Conservation (phyloP, 225 moss, liverwort and hornwort genomes). For the Thuidium tamariscinum region DNA sequence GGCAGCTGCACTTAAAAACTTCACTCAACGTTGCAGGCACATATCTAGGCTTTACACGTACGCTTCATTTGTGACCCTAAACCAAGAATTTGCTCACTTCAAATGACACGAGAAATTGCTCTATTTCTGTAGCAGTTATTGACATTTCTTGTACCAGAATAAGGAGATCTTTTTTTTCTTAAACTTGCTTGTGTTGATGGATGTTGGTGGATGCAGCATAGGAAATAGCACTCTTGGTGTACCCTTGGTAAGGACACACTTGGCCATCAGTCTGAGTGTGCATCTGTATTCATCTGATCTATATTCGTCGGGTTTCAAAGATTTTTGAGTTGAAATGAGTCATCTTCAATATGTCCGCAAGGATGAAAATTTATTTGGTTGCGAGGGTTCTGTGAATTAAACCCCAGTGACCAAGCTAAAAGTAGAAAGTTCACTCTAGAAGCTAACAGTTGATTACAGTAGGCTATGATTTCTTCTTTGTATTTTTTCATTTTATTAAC, state of each 20-base stretch:
- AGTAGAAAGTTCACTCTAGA: not conserved
- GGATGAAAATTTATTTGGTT: not conserved
- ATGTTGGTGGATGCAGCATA: constrained; percentile 42
- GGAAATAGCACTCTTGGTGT: constrained; percentile 77
- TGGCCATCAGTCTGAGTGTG: not conserved
- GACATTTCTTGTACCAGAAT: not conserved
- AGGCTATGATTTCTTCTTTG: not conserved
- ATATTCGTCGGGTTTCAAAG: not conserved
- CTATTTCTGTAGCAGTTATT: not conserved
- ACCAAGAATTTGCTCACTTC: not conserved
- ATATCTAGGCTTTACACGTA: constrained; percentile 64
- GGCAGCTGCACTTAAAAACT: constrained; percentile 38
- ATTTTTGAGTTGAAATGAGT: not conserved
- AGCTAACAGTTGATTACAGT: not conserved
- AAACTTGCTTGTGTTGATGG: not conserved
- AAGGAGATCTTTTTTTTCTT: not conserved
- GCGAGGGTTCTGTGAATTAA: not conserved
- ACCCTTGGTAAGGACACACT: constrained; percentile 49
- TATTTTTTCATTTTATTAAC: not conserved
- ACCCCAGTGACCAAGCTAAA: not conserved
- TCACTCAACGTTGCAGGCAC: constrained; percentile 53
- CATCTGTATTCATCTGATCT: not conserved
- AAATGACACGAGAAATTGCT: not conserved
- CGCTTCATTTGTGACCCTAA: not conserved
- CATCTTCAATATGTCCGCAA: not conserved